Conservation (phyloP, 768 basidiomycete genomes). For the Leucocoprinus leucothites region DNA sequence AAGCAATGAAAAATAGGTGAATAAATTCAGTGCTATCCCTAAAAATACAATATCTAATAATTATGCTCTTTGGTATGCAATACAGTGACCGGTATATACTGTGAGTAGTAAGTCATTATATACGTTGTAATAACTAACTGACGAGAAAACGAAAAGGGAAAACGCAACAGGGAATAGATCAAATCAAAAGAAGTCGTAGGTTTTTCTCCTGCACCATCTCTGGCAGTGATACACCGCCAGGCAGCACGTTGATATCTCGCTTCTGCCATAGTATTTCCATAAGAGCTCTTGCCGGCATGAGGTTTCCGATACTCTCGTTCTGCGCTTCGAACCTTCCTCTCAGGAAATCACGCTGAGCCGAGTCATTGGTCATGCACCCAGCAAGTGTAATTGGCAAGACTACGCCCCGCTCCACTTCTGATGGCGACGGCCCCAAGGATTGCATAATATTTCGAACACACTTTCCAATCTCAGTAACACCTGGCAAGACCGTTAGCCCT, state of each 20-base stretch:
- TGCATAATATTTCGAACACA: conserved; percentile 55
- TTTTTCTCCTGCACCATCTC: conserved; percentile 52
- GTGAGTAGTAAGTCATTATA: conserved; percentile 6
- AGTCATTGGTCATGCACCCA: conserved; percentile 71
- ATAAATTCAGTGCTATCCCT: conserved; percentile 4
- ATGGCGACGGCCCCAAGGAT: conserved; percentile 51
- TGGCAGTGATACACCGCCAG: conserved; percentile 47
- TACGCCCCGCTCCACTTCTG: conserved; percentile 61
- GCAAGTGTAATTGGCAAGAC: conserved; percentile 74
- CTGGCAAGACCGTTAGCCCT: conserved; percentile 30
- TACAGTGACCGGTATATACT: conserved; percentile 10
- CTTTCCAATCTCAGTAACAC: conserved; percentile 65
- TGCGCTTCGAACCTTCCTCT: conserved; percentile 51
- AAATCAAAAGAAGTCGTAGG: conserved; percentile 50
- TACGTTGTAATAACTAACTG: not conserved
- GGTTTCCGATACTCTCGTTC: conserved; percentile 58
- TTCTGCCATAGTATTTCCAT: conserved; percentile 74
- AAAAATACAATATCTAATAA: conserved; percentile 14
- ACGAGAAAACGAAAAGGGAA: conserved; percentile 5
- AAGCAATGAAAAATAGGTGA: not conserved
- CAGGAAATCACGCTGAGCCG: conserved; percentile 52
- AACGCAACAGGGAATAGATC: conserved; percentile 14
- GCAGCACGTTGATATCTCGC: conserved; percentile 38
- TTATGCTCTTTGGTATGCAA: conserved; percentile 8
- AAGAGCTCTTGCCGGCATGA: conserved; percentile 51